Evolutionary conservation across 192 early-diverging fungal species (phyloP).

Genomic region (Podochytrium sp.): DNA sequence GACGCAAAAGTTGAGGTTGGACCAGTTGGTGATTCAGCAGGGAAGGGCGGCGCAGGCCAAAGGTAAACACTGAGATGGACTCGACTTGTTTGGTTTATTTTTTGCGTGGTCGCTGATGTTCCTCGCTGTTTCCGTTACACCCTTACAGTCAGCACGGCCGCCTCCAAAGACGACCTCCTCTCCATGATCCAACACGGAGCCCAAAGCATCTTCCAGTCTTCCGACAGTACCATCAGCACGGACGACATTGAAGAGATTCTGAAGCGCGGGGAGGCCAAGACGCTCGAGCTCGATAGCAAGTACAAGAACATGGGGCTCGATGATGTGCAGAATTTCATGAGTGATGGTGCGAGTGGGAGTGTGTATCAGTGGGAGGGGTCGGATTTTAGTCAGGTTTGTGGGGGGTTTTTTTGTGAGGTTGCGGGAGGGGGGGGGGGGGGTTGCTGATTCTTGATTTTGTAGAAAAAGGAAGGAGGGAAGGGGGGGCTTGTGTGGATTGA

Average conservation of each 20-base stretch:
- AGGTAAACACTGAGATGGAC: constrained; percentile 58
- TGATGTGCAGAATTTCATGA: constrained; percentile 86
- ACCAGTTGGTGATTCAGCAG: constrained; percentile 99
- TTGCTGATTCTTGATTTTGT: constrained; percentile 4
- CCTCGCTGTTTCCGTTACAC: neutral
- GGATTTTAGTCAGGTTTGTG: constrained; percentile 72
- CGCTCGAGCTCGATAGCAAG: constrained; percentile 84
- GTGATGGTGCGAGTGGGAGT: constrained; percentile 63
- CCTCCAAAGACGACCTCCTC: constrained; percentile 83
- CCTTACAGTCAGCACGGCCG: constrained; percentile 37
- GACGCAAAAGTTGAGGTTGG: constrained; percentile 94
- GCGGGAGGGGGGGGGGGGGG: neutral
- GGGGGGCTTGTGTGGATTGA: constrained; percentile 84
- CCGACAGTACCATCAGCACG: constrained; percentile 69
- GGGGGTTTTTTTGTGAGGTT: neutral
- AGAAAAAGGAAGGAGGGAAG: constrained; percentile 44
- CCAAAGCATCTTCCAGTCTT: constrained; percentile 74
- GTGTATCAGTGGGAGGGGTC: constrained; percentile 97
- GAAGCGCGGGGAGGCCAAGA: constrained; percentile 83
- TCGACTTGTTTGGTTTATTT: constrained; percentile 12
- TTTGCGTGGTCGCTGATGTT: neutral
- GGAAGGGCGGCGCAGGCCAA: constrained; percentile 71
- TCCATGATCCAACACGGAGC: constrained; percentile 98
- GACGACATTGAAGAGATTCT: constrained; percentile 88
- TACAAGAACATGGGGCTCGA: constrained; percentile 90